phyloP scores from a whole-genome alignment of 2,329 filamentous ascomycete genomes.

The Aureobasidium vineae region DNA sequence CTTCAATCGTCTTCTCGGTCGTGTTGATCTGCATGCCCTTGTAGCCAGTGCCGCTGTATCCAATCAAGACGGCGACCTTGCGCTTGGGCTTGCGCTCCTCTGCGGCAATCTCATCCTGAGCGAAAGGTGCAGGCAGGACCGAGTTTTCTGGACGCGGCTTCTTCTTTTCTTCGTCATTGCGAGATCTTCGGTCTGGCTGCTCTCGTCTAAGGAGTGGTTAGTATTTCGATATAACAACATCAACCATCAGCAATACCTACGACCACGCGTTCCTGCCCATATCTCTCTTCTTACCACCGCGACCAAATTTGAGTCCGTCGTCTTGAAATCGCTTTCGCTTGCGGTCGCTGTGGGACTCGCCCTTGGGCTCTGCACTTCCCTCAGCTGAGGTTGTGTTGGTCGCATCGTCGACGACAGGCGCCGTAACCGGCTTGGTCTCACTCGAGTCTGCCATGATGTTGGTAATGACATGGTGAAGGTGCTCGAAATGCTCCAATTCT shows the following conservation, averaged over 20 bases:
- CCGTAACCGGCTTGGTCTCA: conserved; percentile 22
- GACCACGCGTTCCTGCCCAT: conserved; percentile 65
- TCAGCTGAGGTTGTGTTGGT: background rate
- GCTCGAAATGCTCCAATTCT: background rate
- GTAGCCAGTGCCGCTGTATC: conserved; percentile 95
- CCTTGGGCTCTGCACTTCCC: background rate
- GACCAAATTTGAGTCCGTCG: conserved; percentile 38
- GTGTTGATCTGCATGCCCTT: conserved; percentile 84
- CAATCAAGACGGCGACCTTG: conserved; percentile 93
- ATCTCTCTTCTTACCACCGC: conserved; percentile 58
- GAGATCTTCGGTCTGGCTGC: conserved; percentile 49
- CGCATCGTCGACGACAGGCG: conserved; percentile 15
- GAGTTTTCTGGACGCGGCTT: conserved; percentile 42
- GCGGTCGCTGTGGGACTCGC: conserved; percentile 25
- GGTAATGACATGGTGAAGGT: conserved; percentile 12
- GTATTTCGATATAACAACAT: conserved; percentile 29
- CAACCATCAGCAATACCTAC: conserved; percentile 47
- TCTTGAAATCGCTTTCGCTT: conserved; percentile 31
- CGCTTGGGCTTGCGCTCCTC: conserved; percentile 88
- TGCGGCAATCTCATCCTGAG: conserved; percentile 79
- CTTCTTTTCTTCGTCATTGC: conserved; percentile 47
- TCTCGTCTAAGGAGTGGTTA: conserved; percentile 46
- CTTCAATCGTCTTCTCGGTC: conserved; percentile 83
- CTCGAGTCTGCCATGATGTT: conserved; percentile 23
- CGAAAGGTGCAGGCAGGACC: conserved; percentile 60